These are phyloP conservation scores for Castanea crenata DNA, from an alignment of 306 rosid genomes.

Conservation along the genomic window DNA sequence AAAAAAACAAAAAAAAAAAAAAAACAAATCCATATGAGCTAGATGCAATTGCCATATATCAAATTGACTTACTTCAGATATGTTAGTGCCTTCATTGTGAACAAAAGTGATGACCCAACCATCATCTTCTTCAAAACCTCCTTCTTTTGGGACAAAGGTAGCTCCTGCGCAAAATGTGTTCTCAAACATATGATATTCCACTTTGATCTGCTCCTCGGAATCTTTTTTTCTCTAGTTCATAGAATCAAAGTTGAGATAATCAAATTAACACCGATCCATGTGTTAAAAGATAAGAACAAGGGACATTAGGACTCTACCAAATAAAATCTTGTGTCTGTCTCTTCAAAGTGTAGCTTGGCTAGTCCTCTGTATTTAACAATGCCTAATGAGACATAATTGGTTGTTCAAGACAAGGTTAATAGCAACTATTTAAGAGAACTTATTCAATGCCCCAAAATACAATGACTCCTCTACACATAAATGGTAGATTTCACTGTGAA, in stretches of 20 bases:
- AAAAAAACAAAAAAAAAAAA: no score
- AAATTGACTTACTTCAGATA: conserved; percentile 36
- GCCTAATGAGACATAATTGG: conserved; percentile 13
- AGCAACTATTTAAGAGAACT: no score
- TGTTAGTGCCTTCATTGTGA: conserved; percentile 60
- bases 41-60: not conserved
- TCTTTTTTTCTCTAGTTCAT: conserved; percentile 27
- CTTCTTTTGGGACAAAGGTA: conserved; percentile 50
- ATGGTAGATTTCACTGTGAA: no score
- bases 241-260: not conserved
- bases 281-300: not conserved
- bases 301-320: conserved; percentile 9
- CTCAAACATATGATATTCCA: conserved; percentile 61
- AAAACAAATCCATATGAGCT: not conserved
- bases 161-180: conserved; percentile 61
- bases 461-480: no score
- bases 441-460: no score
- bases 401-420: not conserved
- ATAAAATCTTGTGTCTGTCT: conserved; percentile 28
- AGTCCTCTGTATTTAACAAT: conserved; percentile 50
- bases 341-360: conserved; percentile 59
- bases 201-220: conserved; percentile 29
- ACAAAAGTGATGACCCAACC: conserved; percentile 76
- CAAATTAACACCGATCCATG: not conserved
- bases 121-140: conserved; percentile 64